Percentiles rank a stretch among this genome's conserved stretches.
These are phyloP conservation scores for Mortierella sp. DNA, from an alignment of 371 early-diverging fungal genomes.

Conservation along the genomic window DNA sequence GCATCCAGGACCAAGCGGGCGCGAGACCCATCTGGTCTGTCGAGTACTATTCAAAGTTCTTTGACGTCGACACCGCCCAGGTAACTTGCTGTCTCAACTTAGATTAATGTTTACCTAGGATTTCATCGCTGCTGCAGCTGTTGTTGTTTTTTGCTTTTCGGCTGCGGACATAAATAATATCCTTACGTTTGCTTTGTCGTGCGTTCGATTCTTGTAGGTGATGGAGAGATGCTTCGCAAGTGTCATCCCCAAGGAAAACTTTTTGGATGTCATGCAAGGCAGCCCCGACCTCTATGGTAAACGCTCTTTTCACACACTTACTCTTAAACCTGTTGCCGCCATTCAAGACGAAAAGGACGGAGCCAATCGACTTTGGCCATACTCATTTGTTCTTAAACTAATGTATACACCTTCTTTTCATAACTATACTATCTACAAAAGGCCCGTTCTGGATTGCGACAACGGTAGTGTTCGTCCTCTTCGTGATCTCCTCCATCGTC, in stretches of 20 bases:
- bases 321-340: not conserved
- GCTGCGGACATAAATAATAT: not conserved
- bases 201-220: slow-evolving; percentile 60
- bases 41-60: slow-evolving; percentile 91
- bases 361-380: not conserved
- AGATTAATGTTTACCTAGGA: not conserved
- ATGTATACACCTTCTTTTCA: not conserved
- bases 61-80: slow-evolving; percentile 91
- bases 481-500: slow-evolving; percentile 91
- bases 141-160: not conserved
- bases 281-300: slow-evolving; percentile 83
- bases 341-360: not conserved
- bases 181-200: not conserved
- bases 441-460: slow-evolving; percentile 98
- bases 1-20: slow-evolving; percentile 47
- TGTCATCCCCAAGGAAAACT: slow-evolving; percentile 63
- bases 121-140: not conserved
- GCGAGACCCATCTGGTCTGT: slow-evolving; percentile 79
- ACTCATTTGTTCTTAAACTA: not conserved
- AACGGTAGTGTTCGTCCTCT: slow-evolving; percentile 91
- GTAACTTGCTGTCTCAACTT: slow-evolving; percentile 47
- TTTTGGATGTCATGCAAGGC: slow-evolving; percentile 62
- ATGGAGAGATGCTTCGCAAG: slow-evolving; percentile 65
- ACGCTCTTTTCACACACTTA: not conserved
- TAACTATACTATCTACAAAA: slow-evolving; percentile 19